Base-by-base conservation (phyloP, 78 protist species). In the Planoprotostelium fungivorum region DNA sequence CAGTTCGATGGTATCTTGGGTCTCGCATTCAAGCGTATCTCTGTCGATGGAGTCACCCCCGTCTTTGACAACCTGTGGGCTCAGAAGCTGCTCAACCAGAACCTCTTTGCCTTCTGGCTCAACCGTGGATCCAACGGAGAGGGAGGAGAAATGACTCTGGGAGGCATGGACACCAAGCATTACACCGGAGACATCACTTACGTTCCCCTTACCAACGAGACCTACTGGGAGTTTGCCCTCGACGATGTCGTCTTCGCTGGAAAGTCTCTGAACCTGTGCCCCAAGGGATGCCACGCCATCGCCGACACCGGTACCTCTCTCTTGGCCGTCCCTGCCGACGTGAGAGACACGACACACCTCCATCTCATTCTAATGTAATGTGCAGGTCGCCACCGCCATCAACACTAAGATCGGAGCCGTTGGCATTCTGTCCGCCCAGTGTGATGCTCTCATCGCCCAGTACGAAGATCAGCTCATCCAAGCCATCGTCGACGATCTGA, bases 221-320 rank as follows among this genome's bases (percentile, higher is more conserved):
- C 96, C 85, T 97, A 97, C 91, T 97, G 98, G 98, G 91, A 94
- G 89, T 85, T 95, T 85, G 31, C 0, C 9, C 87, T 94, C 94
- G 96, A 89, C 85, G 96, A 91, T 35, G 31, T 91, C 89, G 34
- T 35, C 29, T 28, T 86, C n/a, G 51, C 23, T 29, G 94, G 96
- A 38, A 39, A 84, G 83, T 90, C 95, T 34, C 31, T 90, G 83
- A 90, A 91, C 35, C 89, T 85, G 93, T 91, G 95, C 94, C 86
- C 85, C 38, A 0, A 38, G 38, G 90, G 90, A 51, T 96, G 97
- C 94, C 88, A 90, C 38, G 99, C 98, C 90, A 97, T 98, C 73
- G 96, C 94, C 51, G 99, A 98, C 92, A 95, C 98, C 25, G 99
- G 99, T 63, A 98, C 99, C 36, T 95, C 98, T 29, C 95, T 98